Evolutionary conservation across 257 asterid species (phyloP), one percentile per base, ranked within the genome.

Genomic region (Schizonepeta tenuifolia): DNA sequence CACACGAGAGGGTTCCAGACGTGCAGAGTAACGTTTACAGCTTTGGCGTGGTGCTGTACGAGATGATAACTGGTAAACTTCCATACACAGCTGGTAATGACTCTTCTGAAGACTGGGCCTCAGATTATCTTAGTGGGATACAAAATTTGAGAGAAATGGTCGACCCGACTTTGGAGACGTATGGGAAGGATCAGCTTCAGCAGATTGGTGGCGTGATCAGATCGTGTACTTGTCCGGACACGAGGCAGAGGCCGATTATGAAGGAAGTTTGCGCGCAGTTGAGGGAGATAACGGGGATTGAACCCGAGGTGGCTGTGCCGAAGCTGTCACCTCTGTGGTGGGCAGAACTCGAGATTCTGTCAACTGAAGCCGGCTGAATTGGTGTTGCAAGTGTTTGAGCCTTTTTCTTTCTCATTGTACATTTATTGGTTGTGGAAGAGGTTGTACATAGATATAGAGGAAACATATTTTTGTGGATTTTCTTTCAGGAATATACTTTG

Each of bases 311-410:
- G 17, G 98, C 97, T 6, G 73, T 80, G 57, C 96, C 97, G 9
- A 82, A 68, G 77, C 44, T 86, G 3, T 90, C 96, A 28, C 91
- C 93, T 46, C 96, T 90, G 54, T 90, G 97, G 98, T 90, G 96
- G 98, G 95, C 98, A n/a, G 98, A 90, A 69, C 86, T 93, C 14
- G 97, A 93, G 84, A 88, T 90, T 67, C 47, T 78, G 62, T 83
- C 95, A 0, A 65, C 83, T n/a, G 89, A 80, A 36, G 84, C 73
- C 4, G 69, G 73, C 33, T 84, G 61, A 67, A 67, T 36, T 22
- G 21, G 6, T 53, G 50, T 61, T 53, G 61, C 28, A 28, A 50
- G 55, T 63, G 28, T 17, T 46, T 24, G 70, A 72, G 12, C 38
- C 28, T 61, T 62, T 1, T 22, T 5, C 51, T 72, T 24, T 28